These are phyloP conservation scores for Penicillium egyptiacum DNA, from an alignment of 495 filamentous ascomycete genomes.

Conservation along the genomic window DNA sequence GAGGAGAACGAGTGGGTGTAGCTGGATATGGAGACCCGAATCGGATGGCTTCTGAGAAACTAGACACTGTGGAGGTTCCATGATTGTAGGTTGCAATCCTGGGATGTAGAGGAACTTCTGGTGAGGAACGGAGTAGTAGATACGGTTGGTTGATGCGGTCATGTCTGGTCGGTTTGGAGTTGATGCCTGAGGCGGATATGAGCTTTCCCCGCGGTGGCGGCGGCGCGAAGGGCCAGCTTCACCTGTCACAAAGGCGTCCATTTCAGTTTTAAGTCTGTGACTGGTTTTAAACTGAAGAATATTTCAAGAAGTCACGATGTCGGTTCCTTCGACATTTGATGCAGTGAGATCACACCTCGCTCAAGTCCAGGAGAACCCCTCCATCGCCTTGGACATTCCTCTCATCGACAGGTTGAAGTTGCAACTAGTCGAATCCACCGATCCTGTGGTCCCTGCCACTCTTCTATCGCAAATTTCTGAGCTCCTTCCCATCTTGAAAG, in stretches of 20 bases:
- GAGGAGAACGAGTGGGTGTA: slow-evolving; percentile 93
- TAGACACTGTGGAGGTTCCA: slow-evolving; percentile 48
- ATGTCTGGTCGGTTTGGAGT: slow-evolving; percentile 20
- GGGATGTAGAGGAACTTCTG: background rate
- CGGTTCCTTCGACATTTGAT: slow-evolving; percentile 41
- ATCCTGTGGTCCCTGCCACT: slow-evolving; percentile 36
- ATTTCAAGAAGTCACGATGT: slow-evolving; percentile 27
- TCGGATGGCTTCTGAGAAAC: slow-evolving; percentile 68
- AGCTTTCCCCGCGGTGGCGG: slow-evolving; percentile 18
- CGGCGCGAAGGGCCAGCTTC: background rate
- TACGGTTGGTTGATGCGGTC: slow-evolving; percentile 19
- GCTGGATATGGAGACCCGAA: slow-evolving; percentile 75
- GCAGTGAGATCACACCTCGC: slow-evolving; percentile 40
- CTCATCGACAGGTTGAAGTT: slow-evolving; percentile 45
- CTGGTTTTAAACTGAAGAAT: background rate
- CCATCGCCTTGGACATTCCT: slow-evolving; percentile 35
- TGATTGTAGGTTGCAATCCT: slow-evolving; percentile 18
- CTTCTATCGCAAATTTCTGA: slow-evolving; percentile 48
- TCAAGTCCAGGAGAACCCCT: slow-evolving; percentile 37
- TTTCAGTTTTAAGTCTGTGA: background rate
- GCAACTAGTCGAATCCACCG: slow-evolving; percentile 41
- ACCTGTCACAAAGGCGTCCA: background rate
- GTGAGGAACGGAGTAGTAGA: slow-evolving; percentile 11
- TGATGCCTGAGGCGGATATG: slow-evolving; percentile 14
- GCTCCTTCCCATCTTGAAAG: slow-evolving; percentile 48